These are phyloP conservation scores for Bondarzewia mesenterica DNA, from an alignment of 1,284 basidiomycete genomes.

Conservation along the genomic window DNA sequence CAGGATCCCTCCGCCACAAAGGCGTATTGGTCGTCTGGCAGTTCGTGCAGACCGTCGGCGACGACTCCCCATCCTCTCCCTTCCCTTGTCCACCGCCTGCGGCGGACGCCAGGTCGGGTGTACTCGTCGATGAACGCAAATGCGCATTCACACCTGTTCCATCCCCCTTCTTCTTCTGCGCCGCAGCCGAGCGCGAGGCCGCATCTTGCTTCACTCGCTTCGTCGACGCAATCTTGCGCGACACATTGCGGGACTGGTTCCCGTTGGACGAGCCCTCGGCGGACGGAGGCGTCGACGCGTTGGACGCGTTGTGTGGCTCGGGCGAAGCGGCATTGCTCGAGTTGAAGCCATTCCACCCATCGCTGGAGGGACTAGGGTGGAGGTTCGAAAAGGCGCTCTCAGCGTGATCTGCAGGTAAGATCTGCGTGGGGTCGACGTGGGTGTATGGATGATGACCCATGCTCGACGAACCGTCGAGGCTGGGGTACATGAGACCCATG, in stretches of 20 bases:
- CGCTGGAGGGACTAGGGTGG: conserved; percentile 74
- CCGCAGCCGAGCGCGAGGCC: conserved; percentile 16
- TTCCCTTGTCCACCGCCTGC: conserved; percentile 24
- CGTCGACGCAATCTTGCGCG: conserved; percentile 53
- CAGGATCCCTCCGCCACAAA: conserved; percentile 90
- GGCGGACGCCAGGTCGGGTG: conserved; percentile 38
- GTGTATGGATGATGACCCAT: conserved; percentile 50
- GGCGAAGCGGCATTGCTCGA: conserved; percentile 68
- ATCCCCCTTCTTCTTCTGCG: conserved; percentile 39
- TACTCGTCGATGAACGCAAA: conserved; percentile 42
- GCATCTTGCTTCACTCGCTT: conserved; percentile 48
- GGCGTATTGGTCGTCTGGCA: conserved; percentile 95
- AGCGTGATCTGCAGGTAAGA: conserved; percentile 43
- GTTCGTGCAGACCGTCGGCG: conserved; percentile 85
- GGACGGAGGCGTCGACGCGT: conserved; percentile 63
- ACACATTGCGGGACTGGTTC: conserved; percentile 18
- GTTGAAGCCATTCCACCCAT: conserved; percentile 59
- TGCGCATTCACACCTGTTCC: conserved; percentile 6
- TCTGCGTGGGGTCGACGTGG: conserved; percentile 84
- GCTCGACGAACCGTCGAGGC: conserved; percentile 19
- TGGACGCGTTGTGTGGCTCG: conserved; percentile 63
- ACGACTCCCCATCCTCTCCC: conserved; percentile 57
- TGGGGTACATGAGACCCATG: conserved; percentile 54
- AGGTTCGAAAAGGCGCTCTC: conserved; percentile 38
- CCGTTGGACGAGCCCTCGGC: conserved; percentile 36